Evolutionary conservation across 169 alveolate species (phyloP).

Genomic region (Cryptosporidium bovis): DNA sequence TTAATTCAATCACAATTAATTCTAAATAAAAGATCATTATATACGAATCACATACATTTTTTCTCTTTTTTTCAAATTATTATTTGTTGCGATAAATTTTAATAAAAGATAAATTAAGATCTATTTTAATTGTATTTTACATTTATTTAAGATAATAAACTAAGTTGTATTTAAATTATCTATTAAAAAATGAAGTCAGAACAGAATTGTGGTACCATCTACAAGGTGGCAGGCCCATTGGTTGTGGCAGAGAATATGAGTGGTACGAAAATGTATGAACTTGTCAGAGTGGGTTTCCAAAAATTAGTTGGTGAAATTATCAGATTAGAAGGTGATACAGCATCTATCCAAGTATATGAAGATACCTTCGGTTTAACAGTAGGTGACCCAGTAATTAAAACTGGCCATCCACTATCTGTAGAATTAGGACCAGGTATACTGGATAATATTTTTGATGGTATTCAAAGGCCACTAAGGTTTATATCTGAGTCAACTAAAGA

Average conservation of each 20-base stretch:
- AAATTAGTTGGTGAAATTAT: slow-evolving; percentile 98
- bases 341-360: slow-evolving; percentile 97
- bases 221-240: slow-evolving; percentile 95
- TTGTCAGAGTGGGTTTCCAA: slow-evolving; percentile 97
- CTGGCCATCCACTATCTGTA: slow-evolving; percentile 97
- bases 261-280: slow-evolving; percentile 98
- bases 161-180: background rate
- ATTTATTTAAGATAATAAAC: no score
- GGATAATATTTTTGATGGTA: slow-evolving; percentile 97
- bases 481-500: slow-evolving; percentile 90
- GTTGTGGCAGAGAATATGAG: slow-evolving; percentile 99
- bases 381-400: slow-evolving; percentile 98
- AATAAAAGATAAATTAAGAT: no score
- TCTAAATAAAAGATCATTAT: no score
- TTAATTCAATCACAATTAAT: no score
- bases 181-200: slow-evolving; percentile 24
- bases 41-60: no score
- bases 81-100: no score
- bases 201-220: slow-evolving; percentile 87
- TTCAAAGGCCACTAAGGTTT: slow-evolving; percentile 95
- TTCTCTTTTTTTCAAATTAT: no score
- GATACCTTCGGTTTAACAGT: slow-evolving; percentile 97
- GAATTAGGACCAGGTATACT: slow-evolving; percentile 98
- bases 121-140: no score
- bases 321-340: slow-evolving; percentile 97